Base-by-base conservation (phyloP, 345 rosid species). In the Arabis alpina region DNA sequence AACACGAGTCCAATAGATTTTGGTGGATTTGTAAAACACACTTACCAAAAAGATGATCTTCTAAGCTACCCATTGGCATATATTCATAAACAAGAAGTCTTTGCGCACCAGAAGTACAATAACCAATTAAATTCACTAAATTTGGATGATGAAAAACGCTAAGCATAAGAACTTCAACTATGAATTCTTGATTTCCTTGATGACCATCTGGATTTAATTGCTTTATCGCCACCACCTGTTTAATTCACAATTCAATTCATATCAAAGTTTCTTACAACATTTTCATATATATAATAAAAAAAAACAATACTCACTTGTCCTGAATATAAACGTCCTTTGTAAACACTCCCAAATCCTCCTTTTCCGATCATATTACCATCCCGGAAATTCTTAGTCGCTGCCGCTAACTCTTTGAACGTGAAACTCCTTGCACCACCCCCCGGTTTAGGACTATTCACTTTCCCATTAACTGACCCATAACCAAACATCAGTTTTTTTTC, bases 321-420 rank as follows among this genome's bases (percentile, higher is more conserved):
- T 7, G 90, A 71, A 64, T 87, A 87, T 69, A 93, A 73, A 57
- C 91, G 85, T 30, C 98, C 98, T 52, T 85, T 93, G 62, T 61
- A 93, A 63, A 93, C 98, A 85, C 82, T 81, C 16, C 98, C 98
- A n/a, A 93, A 93, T 14, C 98, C 98, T 60, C 98, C 98, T 80
- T 87, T 96, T 1, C 97, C 98, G 24, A 93, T 77, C 83, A 88
- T 80, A 83, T 93, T 82, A 39, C 30, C 64, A 52, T 87, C 98
- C 56, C 80, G 80, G 47, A 93, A 93, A 81, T 90, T 90, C 69
- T 71, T 68, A 0, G 97, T 88, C 0, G 98, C 98, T 0, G 75
- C 64, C 0, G 97, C 92, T 8, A 93, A 85, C 51, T 93, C 97
- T 36, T 78, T 75, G 63, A 93, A 93, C 8, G 98, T 88, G 82